Evolutionary conservation across 495 filamentous ascomycete species (phyloP).

Genomic region (Penicillium robsamsonii): DNA sequence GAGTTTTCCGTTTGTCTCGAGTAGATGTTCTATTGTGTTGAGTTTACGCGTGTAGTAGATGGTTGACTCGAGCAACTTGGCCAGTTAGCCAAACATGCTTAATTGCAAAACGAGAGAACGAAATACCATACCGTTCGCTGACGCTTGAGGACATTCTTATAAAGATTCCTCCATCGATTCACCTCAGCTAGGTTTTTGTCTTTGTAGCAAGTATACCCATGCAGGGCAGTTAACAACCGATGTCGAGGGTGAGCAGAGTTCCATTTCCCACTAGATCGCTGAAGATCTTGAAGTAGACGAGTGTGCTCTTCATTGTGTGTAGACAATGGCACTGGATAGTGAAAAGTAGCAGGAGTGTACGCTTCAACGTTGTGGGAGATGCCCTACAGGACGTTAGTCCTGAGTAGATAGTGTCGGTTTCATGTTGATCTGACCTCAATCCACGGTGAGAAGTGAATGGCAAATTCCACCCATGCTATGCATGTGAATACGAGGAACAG

Average conservation of each 20-base stretch:
- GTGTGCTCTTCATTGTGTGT: slow-evolving; percentile 10
- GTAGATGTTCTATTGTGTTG: slow-evolving; percentile 23
- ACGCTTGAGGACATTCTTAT: slow-evolving; percentile 19
- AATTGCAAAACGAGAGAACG: neutral
- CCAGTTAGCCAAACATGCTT: neutral
- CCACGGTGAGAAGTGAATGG: neutral
- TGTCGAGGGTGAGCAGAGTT: slow-evolving; percentile 22
- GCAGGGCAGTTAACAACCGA: slow-evolving; percentile 20
- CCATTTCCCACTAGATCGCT: slow-evolving; percentile 19
- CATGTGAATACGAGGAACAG: neutral
- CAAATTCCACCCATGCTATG: slow-evolving; percentile 1
- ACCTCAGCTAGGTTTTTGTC: slow-evolving; percentile 18
- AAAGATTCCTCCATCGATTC: slow-evolving; percentile 23
- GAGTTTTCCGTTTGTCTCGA: slow-evolving; percentile 18
- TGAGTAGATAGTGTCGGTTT: neutral
- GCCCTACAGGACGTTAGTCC: neutral
- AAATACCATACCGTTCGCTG: slow-evolving; percentile 16
- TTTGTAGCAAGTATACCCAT: slow-evolving; percentile 22
- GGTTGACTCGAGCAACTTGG: slow-evolving; percentile 18
- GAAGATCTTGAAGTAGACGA: slow-evolving; percentile 14
- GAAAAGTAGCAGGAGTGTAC: neutral
- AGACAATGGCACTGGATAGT: neutral
- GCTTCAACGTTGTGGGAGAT: neutral
- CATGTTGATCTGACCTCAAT: neutral
- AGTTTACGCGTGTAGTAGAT: slow-evolving; percentile 25